Conservation (phyloP, 139 green algal genomes). For the Limnomonas spitsbergensis region DNA sequence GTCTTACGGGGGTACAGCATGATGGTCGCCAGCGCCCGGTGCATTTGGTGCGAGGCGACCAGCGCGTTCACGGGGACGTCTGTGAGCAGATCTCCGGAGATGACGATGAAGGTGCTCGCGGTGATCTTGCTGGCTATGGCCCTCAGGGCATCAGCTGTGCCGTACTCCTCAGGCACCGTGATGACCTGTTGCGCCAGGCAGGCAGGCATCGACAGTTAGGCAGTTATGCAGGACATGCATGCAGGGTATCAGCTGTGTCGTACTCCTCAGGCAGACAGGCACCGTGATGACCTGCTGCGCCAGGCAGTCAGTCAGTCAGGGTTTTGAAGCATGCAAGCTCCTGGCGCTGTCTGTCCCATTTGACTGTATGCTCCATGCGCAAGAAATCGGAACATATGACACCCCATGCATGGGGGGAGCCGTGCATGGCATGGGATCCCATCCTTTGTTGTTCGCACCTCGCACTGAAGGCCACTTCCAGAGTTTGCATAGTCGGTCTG, state of each 20-base stretch:
- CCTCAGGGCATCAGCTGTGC: conserved; percentile 63
- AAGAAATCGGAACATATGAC: not conserved
- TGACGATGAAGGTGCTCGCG: conserved; percentile 54
- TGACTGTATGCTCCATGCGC: not conserved
- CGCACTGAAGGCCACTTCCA: conserved; percentile 34
- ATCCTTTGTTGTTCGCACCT: conserved; percentile 47
- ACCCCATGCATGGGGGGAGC: not conserved
- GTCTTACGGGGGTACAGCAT: conserved; percentile 54
- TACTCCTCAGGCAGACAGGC: conserved; percentile 45
- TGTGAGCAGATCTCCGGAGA: conserved; percentile 63
- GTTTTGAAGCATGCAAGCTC: not conserved
- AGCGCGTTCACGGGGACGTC: conserved; percentile 54
- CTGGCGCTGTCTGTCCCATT: not conserved
- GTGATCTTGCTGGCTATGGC: conserved; percentile 35
- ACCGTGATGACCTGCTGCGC: conserved; percentile 49
- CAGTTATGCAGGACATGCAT: not conserved
- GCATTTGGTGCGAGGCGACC: conserved; percentile 44
- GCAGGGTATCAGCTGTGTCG: conserved; percentile 60
- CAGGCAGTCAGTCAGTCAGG: not conserved
- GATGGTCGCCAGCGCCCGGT: conserved; percentile 55
- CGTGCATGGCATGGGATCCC: too few relatives aligned
- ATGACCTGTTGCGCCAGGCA: conserved; percentile 41
- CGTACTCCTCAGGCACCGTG: conserved; percentile 59
- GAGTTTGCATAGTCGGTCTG: conserved; percentile 31
- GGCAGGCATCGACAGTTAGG: not conserved